Conservation (phyloP, 2,329 filamentous ascomycete species). For the Decorospora gaudefroyi region DNA sequence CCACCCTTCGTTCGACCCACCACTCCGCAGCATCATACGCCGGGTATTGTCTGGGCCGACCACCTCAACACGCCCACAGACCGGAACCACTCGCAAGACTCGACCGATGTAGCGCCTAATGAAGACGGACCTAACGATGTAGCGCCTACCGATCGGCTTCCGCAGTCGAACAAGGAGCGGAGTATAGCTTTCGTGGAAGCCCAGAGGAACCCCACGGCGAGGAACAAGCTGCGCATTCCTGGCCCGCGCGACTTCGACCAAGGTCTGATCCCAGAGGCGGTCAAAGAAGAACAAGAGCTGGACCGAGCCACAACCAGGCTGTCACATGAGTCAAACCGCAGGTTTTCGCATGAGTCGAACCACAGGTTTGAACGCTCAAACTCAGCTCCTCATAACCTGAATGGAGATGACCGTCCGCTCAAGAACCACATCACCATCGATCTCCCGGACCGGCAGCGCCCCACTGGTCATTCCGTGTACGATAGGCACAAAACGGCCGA, state of each 20-base stretch:
- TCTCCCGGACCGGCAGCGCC: slow-evolving; percentile 57
- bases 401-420: slow-evolving; percentile 48
- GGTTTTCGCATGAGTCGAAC: slow-evolving; percentile 29
- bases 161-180: slow-evolving; percentile 66
- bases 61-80: slow-evolving; percentile 57
- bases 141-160: slow-evolving; percentile 61
- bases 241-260: slow-evolving; percentile 88
- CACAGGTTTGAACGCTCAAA: slow-evolving; percentile 26
- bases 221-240: slow-evolving; percentile 81
- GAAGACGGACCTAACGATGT: no score
- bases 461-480: slow-evolving; percentile 41
- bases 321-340: slow-evolving; percentile 33
- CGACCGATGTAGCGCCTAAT: slow-evolving; percentile 55
- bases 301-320: slow-evolving; percentile 23
- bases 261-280: slow-evolving; percentile 69
- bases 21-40: slow-evolving; percentile 17
- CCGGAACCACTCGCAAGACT: slow-evolving; percentile 48
- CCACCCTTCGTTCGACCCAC: slow-evolving; percentile 24
- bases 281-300: slow-evolving; percentile 52
- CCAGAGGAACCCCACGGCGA: slow-evolving; percentile 74
- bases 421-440: slow-evolving; percentile 68
- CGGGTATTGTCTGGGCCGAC: slow-evolving; percentile 32
- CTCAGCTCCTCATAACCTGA: slow-evolving; percentile 38
- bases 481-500: slow-evolving; percentile 22
- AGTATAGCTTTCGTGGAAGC: slow-evolving; percentile 88